A percentile compares a stretch with the other conserved stretches of the same genome.
Conservation (phyloP, 352 stramenopile genomes). For the Globisporangium sylvaticum region DNA sequence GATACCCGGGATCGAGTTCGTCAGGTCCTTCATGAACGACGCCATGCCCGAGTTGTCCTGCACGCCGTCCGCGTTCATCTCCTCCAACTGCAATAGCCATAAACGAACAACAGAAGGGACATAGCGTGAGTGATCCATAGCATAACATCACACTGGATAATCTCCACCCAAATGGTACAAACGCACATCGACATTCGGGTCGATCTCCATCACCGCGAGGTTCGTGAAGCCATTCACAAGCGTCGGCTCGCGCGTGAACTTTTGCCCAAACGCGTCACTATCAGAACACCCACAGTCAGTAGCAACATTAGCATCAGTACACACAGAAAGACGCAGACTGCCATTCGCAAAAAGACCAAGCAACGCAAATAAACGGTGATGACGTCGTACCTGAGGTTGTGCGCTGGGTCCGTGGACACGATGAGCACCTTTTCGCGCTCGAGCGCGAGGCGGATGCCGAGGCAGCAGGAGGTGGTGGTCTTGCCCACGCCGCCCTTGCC, state of each 20-base stretch:
- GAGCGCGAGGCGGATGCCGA: constrained; percentile 91
- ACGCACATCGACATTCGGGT: constrained; percentile 86
- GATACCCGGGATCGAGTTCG: constrained; percentile 97
- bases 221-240: constrained; percentile 98
- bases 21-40: constrained; percentile 96
- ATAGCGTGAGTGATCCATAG: not conserved
- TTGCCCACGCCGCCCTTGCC: constrained; percentile 95
- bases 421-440: constrained; percentile 95
- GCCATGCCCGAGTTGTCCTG: constrained; percentile 88
- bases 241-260: constrained; percentile 97
- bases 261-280: constrained; percentile 98
- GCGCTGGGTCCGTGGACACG: constrained; percentile 98
- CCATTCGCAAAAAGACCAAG: not conserved
- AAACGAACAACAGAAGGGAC: not conserved
- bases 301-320: not conserved
- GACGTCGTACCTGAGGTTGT: constrained; percentile 97
- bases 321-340: not conserved
- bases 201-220: constrained; percentile 99
- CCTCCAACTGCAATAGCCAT: constrained; percentile 49
- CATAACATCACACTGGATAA: not conserved
- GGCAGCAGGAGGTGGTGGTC: constrained; percentile 97
- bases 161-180: not conserved
- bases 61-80: constrained; percentile 78
- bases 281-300: not conserved
- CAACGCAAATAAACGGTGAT: not conserved